Percentiles rank a stretch among this genome's conserved stretches.
Evolutionary conservation across 805 yeast species (phyloP).

Genomic region (Wickerhamomyces hampshirensis): DNA sequence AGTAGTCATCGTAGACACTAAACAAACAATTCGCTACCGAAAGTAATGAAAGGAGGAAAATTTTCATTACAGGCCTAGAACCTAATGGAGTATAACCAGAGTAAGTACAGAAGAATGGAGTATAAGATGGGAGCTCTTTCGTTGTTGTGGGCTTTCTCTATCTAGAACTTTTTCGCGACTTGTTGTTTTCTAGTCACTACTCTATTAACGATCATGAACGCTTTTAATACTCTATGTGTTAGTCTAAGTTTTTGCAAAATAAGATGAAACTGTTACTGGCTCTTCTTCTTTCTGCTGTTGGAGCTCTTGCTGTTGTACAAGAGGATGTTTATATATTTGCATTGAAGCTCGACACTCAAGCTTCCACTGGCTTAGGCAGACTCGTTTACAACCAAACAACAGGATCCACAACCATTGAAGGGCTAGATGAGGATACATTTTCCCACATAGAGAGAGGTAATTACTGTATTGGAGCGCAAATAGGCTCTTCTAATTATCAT

Average conservation of each 20-base stretch:
- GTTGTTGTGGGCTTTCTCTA: too few species aligned
- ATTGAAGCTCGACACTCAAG: background rate
- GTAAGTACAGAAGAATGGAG: too few species aligned
- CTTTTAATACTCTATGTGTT: too few species aligned
- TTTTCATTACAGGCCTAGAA: background rate
- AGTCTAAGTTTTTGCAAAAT: too few species aligned
- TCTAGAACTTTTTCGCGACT: too few species aligned
- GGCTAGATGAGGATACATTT: background rate
- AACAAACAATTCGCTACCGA: conserved; percentile 13
- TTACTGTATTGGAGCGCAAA: conserved; percentile 22
- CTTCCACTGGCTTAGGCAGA: background rate
- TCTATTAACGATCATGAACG: too few species aligned
- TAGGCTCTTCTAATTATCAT: conserved; percentile 8
- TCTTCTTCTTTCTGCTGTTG: background rate
- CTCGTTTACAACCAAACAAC: background rate
- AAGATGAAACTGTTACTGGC: background rate
- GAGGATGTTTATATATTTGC: background rate
- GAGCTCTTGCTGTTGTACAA: background rate
- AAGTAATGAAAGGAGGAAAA: background rate
- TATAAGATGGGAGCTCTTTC: too few species aligned
- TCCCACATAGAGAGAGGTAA: conserved; percentile 5
- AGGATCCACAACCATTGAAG: background rate
- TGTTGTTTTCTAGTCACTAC: too few species aligned
- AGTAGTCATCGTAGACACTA: conserved; percentile 17
- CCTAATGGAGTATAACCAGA: background rate